phyloP scores from a whole-genome alignment of 768 basidiomycete species.

The Pleurotus tuoliensis region DNA sequence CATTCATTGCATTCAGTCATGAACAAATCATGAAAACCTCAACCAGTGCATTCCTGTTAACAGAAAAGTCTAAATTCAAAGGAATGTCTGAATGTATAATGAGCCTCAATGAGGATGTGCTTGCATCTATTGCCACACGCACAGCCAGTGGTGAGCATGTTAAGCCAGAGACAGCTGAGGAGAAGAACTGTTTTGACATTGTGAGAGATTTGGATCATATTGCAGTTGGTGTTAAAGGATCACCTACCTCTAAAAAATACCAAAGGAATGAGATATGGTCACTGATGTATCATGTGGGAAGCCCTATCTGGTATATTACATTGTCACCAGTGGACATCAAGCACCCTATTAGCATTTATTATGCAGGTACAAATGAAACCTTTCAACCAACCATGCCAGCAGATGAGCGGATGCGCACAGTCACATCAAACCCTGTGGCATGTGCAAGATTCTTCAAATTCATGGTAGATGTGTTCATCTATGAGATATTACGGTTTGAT shows the following conservation, averaged over 20 bases:
- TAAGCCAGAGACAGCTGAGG: conserved; percentile 22
- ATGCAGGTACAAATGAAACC: neutral
- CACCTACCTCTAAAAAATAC: conserved; percentile 6
- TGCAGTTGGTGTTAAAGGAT: conserved; percentile 24
- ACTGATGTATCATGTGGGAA: too few relatives aligned
- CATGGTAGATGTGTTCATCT: neutral
- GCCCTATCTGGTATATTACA: too few relatives aligned
- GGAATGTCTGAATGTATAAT: conserved; percentile 19
- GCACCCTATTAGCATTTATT: neutral
- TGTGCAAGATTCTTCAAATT: neutral
- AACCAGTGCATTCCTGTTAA: conserved; percentile 22
- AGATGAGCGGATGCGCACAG: neutral
- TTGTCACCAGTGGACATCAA: too few relatives aligned
- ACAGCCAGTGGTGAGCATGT: conserved; percentile 21
- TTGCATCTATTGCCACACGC: conserved; percentile 14
- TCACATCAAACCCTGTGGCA: neutral
- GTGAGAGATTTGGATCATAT: conserved; percentile 32
- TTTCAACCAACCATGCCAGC: neutral
- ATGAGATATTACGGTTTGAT: neutral
- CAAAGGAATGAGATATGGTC: neutral
- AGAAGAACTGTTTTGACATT: conserved; percentile 30
- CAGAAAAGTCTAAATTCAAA: conserved; percentile 22
- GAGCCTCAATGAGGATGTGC: conserved; percentile 16
- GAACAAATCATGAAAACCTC: conserved; percentile 21
- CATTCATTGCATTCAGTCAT: conserved; percentile 25